Percentiles rank a stretch among this genome's conserved stretches.
Evolutionary conservation across 2,329 filamentous ascomycete genomes (phyloP).

Genomic region (Penicillium janthinellum): DNA sequence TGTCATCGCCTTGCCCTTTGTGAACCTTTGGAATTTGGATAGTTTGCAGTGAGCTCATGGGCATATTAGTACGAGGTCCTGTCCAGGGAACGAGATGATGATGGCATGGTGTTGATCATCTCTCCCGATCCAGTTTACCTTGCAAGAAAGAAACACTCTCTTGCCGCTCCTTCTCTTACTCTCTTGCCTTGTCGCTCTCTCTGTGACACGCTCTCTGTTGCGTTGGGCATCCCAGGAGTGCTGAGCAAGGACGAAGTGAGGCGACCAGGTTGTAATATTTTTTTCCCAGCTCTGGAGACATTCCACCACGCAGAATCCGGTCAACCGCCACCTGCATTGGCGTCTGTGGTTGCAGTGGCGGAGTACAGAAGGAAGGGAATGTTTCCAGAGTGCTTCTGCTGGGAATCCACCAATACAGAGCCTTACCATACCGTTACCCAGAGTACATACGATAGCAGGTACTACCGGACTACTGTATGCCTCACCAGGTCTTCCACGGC

Average conservation of each 20-base stretch:
- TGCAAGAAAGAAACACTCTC: not conserved
- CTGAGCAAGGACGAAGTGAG: conserved; percentile 1
- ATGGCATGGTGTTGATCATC: not conserved
- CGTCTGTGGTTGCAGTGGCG: not conserved
- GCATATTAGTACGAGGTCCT: not conserved
- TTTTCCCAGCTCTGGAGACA: not conserved
- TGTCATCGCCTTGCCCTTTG: not conserved
- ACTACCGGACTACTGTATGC: too few relatives aligned
- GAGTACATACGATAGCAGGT: not conserved
- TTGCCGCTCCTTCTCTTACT: not conserved
- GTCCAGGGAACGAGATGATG: not conserved
- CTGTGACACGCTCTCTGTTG: not conserved
- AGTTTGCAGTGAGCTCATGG: not conserved
- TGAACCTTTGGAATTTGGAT: not conserved
- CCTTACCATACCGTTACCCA: not conserved
- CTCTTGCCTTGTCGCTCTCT: not conserved
- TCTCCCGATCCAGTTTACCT: not conserved
- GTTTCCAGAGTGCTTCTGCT: not conserved
- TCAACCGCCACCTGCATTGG: conserved; percentile 1
- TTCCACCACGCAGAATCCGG: not conserved
- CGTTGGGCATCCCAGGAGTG: not conserved
- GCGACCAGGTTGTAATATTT: not conserved
- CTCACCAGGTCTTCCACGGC: too few relatives aligned
- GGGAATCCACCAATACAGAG: not conserved
- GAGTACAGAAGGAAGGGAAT: not conserved